Percentiles rank a stretch among this genome's conserved stretches.
phyloP scores from a whole-genome alignment of 768 basidiomycete genomes.

The Podaxis mareebaensis region DNA sequence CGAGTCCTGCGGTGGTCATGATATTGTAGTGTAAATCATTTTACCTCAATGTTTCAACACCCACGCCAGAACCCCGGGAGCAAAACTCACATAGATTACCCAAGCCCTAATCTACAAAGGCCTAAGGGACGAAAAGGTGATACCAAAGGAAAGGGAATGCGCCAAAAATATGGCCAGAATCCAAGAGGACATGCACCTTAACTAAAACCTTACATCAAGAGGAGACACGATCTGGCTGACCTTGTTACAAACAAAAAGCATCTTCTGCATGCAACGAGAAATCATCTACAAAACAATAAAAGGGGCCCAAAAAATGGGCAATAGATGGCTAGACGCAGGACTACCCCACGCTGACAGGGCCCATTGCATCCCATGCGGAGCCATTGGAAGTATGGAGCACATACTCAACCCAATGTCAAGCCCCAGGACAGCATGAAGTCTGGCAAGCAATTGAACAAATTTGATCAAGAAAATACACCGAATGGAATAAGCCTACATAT shows the following conservation, averaged over 20 bases:
- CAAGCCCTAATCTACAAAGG: not conserved
- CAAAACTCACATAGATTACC: not conserved
- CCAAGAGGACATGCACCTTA: not conserved
- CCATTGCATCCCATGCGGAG: not conserved
- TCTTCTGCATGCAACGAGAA: not conserved
- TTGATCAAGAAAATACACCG: not conserved
- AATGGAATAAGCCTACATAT: not conserved
- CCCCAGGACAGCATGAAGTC: not conserved
- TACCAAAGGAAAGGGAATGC: not conserved
- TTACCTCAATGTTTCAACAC: not conserved
- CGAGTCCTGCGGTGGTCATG: conserved; percentile 92
- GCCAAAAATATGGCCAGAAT: not conserved
- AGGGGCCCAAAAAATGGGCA: not conserved
- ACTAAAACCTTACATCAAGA: not conserved
- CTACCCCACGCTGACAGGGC: no score
- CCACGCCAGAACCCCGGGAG: not conserved
- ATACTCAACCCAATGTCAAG: not conserved
- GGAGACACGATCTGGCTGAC: not conserved
- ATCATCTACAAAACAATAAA: not conserved
- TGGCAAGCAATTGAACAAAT: not conserved
- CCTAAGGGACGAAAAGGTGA: not conserved
- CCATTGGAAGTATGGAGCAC: not conserved
- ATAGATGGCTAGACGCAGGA: not conserved
- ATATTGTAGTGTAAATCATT: conserved; percentile 16
- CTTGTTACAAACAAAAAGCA: not conserved